Evolutionary conservation across 2,329 filamentous ascomycete genomes (phyloP).

Genomic region (Microascus cirrosus): DNA sequence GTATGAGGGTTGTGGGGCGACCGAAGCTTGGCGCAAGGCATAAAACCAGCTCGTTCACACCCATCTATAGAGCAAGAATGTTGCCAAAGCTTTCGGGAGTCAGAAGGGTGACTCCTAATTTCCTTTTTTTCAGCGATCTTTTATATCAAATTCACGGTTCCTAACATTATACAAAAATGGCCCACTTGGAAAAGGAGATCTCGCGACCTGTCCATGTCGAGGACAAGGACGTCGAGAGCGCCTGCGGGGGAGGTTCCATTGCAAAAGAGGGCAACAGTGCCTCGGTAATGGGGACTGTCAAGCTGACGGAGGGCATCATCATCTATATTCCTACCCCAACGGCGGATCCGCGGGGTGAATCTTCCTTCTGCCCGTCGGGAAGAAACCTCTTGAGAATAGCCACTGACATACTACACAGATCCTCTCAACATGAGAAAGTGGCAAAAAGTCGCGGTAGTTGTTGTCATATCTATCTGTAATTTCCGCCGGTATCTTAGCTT

Average conservation of each 20-base stretch:
- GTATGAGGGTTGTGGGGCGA: not conserved
- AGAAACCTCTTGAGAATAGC: not conserved
- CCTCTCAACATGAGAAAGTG: not conserved
- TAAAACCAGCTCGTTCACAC: too few relatives aligned
- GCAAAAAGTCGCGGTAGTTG: not conserved
- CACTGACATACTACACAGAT: not conserved
- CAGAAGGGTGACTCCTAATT: too few relatives aligned
- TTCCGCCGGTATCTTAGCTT: not conserved
- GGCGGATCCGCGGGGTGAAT: constrained; percentile 16
- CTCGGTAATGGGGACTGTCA: constrained; percentile 10
- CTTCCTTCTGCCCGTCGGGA: too few relatives aligned
- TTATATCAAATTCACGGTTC: not conserved
- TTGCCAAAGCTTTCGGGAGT: too few relatives aligned
- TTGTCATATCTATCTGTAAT: not conserved
- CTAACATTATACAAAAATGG: not conserved
- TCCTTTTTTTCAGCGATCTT: not conserved
- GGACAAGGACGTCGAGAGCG: not conserved
- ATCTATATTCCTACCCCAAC: constrained; percentile 22
- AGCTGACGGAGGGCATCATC: constrained; percentile 17
- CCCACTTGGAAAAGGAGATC: not conserved
- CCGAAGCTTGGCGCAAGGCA: too few relatives aligned
- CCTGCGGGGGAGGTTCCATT: not conserved
- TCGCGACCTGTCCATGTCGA: not conserved
- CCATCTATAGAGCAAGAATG: too few relatives aligned
- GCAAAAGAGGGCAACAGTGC: not conserved